These are phyloP conservation scores for Eucalyptus lansdowneana DNA, from an alignment of 345 rosid species.

Conservation along the genomic window DNA sequence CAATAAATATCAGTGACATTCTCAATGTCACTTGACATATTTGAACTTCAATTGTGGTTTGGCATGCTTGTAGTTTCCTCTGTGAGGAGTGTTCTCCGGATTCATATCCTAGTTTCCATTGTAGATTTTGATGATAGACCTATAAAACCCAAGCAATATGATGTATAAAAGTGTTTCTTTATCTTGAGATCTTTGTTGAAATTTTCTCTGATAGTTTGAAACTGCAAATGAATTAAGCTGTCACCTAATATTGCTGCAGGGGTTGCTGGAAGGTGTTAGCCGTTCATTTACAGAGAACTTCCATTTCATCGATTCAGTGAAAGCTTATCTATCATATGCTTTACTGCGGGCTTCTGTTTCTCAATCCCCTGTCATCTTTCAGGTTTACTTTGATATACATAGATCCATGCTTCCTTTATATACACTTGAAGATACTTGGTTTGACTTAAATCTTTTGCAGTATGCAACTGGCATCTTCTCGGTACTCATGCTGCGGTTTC, in stretches of 20 bases:
- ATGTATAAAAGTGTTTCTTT: not conserved
- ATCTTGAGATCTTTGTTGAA: not conserved
- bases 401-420: not conserved
- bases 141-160: not conserved
- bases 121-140: not conserved
- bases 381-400: conserved; percentile 33
- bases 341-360: conserved; percentile 92
- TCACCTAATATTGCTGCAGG: conserved; percentile 35
- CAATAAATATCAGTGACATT: not conserved
- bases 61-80: not conserved
- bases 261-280: conserved; percentile 87
- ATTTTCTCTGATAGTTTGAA: not conserved
- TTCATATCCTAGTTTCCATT: not conserved
- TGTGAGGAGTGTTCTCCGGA: not conserved
- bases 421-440: not conserved
- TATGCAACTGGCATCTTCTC: conserved; percentile 95
- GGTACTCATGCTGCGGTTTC: conserved; percentile 76
- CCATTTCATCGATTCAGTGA: conserved; percentile 96
- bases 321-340: conserved; percentile 96
- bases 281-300: conserved; percentile 87
- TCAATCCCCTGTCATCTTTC: conserved; percentile 80
- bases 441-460: conserved; percentile 36
- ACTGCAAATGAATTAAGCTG: not conserved
- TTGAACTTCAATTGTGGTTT: not conserved
- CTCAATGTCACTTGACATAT: not conserved